Conservation (phyloP, 495 filamentous ascomycete genomes). For the Cudoniella acicularis region DNA sequence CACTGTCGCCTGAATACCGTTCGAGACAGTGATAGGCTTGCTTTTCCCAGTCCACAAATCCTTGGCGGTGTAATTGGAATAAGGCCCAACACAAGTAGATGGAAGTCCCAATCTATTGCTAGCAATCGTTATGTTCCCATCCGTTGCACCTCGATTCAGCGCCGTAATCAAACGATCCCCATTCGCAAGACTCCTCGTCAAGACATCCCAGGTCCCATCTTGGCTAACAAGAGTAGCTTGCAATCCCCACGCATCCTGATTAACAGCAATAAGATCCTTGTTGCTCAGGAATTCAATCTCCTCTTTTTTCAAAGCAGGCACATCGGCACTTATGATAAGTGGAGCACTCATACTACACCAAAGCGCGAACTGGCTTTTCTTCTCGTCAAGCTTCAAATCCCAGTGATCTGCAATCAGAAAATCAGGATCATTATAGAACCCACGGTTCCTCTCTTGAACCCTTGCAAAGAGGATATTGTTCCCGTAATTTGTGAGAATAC, state of each 20-base stretch:
- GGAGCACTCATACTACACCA: constrained; percentile 18
- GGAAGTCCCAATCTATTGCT: constrained; percentile 13
- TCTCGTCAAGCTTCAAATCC: constrained; percentile 18
- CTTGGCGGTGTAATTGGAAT: neutral
- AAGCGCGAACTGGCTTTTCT: constrained; percentile 20
- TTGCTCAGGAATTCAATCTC: constrained; percentile 33
- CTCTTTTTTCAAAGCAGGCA: constrained; percentile 4
- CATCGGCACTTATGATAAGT: constrained; percentile 19
- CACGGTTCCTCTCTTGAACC: constrained; percentile 7
- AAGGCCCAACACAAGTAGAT: neutral
- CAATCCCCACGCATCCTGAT: constrained; percentile 45
- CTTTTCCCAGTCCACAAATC: constrained; percentile 17
- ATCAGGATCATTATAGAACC: constrained; percentile 23
- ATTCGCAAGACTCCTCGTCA: constrained; percentile 20
- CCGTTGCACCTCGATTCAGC: constrained; percentile 8
- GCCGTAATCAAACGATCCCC: constrained; percentile 17
- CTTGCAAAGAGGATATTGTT: constrained; percentile 17
- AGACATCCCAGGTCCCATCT: constrained; percentile 19
- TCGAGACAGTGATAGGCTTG: neutral
- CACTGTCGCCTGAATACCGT: constrained; percentile 5
- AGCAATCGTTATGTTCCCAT: constrained; percentile 2
- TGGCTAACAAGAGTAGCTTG: constrained; percentile 35
- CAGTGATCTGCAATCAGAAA: constrained; percentile 21
- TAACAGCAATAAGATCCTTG: constrained; percentile 43
- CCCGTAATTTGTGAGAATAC: constrained; percentile 18